Percentiles rank a stretch among this genome's conserved stretches.
phyloP scores from a whole-genome alignment of 228 moss, liverwort and hornwort genomes.

The Sphagnum fallax region DNA sequence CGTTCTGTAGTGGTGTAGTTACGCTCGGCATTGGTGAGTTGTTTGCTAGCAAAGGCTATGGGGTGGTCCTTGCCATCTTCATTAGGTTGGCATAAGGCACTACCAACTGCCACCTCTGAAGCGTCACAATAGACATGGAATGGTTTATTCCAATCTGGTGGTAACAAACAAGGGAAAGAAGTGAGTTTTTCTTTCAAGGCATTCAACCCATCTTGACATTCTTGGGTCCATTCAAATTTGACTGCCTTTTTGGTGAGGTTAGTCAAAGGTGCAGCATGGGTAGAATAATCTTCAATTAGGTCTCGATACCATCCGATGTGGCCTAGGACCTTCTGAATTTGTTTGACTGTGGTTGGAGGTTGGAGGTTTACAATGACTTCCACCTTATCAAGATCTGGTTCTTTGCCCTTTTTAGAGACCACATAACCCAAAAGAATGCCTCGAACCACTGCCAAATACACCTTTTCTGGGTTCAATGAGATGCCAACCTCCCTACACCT shows the following conservation, averaged over 20 bases:
- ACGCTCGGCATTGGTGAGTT: background rate
- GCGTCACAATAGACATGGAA: slow-evolving; percentile 7
- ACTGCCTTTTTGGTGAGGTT: background rate
- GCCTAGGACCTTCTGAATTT: background rate
- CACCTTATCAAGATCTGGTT: background rate
- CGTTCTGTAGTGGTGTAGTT: slow-evolving; percentile 4
- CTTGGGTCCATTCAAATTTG: background rate
- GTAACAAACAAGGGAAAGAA: background rate
- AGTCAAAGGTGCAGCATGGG: background rate
- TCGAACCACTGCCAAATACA: background rate
- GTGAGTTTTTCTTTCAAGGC: background rate
- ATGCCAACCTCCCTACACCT: background rate
- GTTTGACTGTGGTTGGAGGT: background rate
- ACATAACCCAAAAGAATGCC: slow-evolving; percentile 6
- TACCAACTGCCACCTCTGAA: background rate
- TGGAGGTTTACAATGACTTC: background rate
- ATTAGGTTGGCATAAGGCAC: background rate
- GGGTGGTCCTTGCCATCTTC: background rate
- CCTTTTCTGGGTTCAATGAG: slow-evolving; percentile 3
- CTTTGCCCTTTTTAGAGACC: background rate
- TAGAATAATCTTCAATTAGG: background rate
- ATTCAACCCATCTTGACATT: background rate
- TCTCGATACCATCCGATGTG: background rate
- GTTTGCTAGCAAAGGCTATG: slow-evolving; percentile 1
- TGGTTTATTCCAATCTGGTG: background rate